A percentile compares a stretch with the other conserved stretches of the same genome.
Evolutionary conservation across 2,329 filamentous ascomycete genomes (phyloP).

Genomic region (Exophiala lecanii-corni): DNA sequence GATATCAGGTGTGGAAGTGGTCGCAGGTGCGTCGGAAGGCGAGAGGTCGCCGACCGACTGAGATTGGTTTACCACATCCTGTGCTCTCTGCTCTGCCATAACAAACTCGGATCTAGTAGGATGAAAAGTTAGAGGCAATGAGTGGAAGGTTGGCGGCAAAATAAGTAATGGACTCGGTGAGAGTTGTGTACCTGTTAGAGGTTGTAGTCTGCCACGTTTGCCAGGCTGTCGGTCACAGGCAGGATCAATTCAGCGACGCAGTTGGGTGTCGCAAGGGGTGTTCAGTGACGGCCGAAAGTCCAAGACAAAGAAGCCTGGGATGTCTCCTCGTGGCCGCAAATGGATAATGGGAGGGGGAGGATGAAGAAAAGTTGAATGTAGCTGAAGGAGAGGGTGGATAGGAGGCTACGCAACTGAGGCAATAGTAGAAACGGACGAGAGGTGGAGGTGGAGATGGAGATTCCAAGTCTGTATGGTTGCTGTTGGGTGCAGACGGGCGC

Average conservation of each 20-base stretch:
- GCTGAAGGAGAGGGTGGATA: slow-evolving; percentile 16
- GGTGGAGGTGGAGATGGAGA: background rate
- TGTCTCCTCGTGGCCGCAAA: slow-evolving; percentile 11
- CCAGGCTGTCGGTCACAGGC: slow-evolving; percentile 13
- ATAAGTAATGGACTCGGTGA: background rate
- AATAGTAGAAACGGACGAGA: background rate
- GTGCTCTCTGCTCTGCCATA: slow-evolving; percentile 67
- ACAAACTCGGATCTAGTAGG: slow-evolving; percentile 53
- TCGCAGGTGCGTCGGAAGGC: slow-evolving; percentile 63
- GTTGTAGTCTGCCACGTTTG: slow-evolving; percentile 21
- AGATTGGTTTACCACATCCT: slow-evolving; percentile 68
- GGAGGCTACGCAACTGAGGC: slow-evolving; percentile 18
- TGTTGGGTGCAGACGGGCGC: too few relatives aligned
- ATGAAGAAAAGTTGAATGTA: slow-evolving; percentile 15
- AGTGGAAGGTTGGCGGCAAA: background rate
- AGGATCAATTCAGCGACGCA: slow-evolving; percentile 13
- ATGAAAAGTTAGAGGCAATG: slow-evolving; percentile 32
- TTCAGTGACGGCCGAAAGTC: background rate
- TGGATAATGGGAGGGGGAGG: slow-evolving; percentile 9
- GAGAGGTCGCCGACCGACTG: slow-evolving; percentile 60
- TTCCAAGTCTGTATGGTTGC: too few relatives aligned
- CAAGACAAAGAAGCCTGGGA: slow-evolving; percentile 3
- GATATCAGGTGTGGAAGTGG: slow-evolving; percentile 49
- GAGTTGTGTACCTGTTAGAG: slow-evolving; percentile 19
- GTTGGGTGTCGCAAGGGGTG: slow-evolving; percentile 8